These are phyloP conservation scores for Cytospora piceae DNA, from an alignment of 2,329 filamentous ascomycete species.

Conservation along the genomic window DNA sequence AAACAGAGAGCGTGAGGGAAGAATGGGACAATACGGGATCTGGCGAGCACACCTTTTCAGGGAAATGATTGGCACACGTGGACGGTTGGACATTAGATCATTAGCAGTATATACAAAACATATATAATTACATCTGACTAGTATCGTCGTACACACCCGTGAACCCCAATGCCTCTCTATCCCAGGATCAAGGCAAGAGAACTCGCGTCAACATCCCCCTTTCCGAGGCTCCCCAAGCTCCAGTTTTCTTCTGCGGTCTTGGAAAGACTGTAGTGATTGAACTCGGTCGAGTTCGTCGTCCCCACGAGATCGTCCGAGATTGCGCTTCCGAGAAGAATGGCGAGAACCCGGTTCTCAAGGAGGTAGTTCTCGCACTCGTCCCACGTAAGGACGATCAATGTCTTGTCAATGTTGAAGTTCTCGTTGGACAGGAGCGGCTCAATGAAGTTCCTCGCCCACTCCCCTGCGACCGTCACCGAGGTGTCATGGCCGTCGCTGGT, in stretches of 20 bases:
- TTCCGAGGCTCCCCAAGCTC: slow-evolving; percentile 35
- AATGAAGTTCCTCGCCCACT: slow-evolving; percentile 37
- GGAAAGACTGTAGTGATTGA: slow-evolving; percentile 37
- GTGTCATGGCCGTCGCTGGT: slow-evolving; percentile 38
- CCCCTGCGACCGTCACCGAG: slow-evolving; percentile 36
- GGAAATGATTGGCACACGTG: too few relatives aligned
- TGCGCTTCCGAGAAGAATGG: slow-evolving; percentile 36
- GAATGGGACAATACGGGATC: too few relatives aligned
- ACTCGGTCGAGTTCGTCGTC: slow-evolving; percentile 34
- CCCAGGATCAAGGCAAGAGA: slow-evolving; percentile 22
- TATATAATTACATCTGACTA: too few relatives aligned
- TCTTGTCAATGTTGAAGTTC: slow-evolving; percentile 43
- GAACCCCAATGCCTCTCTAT: not conserved
- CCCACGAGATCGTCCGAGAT: slow-evolving; percentile 33
- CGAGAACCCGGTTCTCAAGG: slow-evolving; percentile 34
- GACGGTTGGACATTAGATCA: too few relatives aligned
- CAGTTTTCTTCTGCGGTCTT: slow-evolving; percentile 39
- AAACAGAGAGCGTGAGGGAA: too few relatives aligned
- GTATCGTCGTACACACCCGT: not conserved
- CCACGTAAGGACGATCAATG: slow-evolving; percentile 37
- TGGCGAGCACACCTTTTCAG: too few relatives aligned
- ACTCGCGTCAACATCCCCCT: slow-evolving; percentile 33
- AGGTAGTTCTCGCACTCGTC: slow-evolving; percentile 38
- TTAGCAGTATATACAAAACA: too few relatives aligned
- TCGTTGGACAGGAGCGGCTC: slow-evolving; percentile 37